Base-by-base conservation (phyloP, 495 filamentous ascomycete genomes). In the Tuber brumale region DNA sequence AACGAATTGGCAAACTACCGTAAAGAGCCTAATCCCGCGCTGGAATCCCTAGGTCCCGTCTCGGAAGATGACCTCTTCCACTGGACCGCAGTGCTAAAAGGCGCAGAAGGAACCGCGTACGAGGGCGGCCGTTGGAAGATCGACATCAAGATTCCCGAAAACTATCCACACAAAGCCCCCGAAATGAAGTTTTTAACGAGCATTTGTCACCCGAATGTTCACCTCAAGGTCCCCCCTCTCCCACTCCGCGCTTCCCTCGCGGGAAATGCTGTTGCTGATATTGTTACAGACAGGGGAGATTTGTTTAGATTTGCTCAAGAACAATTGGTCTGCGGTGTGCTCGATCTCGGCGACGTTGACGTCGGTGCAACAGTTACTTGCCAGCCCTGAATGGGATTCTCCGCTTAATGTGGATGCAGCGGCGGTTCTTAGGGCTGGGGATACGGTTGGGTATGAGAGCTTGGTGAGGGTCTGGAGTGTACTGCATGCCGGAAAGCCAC, bases 391-490 rank as follows among this genome's bases (percentile, higher is more conserved):
- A 74, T 87, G 91, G 51, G 93, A 97, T 78, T 92, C 89, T 78
- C 95, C 95, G 77, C 85, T 98, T 72, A 97, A 97, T 85, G 88
- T 97, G 16, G 95, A 99, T 84, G 88, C 96, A 5, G 95, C 94
- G 72, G 88, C 89, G 76, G 84, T 99, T 78, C 73, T 96, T 75
- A 86, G 94, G 78, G 86, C 87, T 71, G 93, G 92, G 23, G 95
- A 99, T 86, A 76, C 83, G 9, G 86, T 94, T 5, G 95, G 89
- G 0, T 94, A 92, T 81, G 89, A 96, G 83, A 87, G 89, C 70
- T 83, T 98, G 83, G 92, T 97, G 51, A 88, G 96, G 86, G 92
- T 90, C 82, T 97, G 90, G 89, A 92, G 89, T 44, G 85, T 83
- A 10, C 27, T 82, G 76, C 72, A 81, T 83, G 81, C 81, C 14